phyloP scores from a whole-genome alignment of 345 rosid species.

The Camelina laxa region DNA sequence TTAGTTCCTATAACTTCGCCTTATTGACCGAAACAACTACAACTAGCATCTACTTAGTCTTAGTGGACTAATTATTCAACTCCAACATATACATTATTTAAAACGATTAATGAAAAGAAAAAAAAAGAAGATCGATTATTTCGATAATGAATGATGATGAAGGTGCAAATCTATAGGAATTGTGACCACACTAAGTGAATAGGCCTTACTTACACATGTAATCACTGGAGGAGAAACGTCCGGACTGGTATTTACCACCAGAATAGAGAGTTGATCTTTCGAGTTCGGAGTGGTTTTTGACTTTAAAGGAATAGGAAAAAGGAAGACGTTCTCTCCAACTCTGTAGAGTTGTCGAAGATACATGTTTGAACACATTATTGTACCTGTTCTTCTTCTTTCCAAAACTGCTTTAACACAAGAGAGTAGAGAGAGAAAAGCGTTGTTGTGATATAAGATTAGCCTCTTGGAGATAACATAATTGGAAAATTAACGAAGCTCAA shows the following conservation, averaged over 20 bases:
- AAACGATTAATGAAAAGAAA: too few species aligned
- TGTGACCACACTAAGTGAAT: background rate
- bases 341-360: background rate
- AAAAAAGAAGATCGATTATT: too few species aligned
- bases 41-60: too few species aligned
- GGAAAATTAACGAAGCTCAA: too few species aligned
- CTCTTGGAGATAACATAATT: too few species aligned
- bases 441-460: too few species aligned
- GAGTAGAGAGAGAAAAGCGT: too few species aligned
- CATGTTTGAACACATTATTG: background rate
- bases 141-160: background rate
- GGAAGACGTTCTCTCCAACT: slow-evolving; percentile 33
- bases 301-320: slow-evolving; percentile 18
- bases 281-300: background rate
- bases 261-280: background rate
- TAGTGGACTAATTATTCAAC: too few species aligned
- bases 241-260: slow-evolving; percentile 6
- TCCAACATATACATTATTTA: too few species aligned
- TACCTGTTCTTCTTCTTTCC: too few species aligned
- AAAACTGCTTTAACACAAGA: background rate
- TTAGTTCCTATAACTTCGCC: too few species aligned
- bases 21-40: too few species aligned
- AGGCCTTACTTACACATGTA: background rate
- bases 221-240: slow-evolving; percentile 16
- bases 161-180: background rate